phyloP scores from a whole-genome alignment of 352 stramenopile species.

The Phytophthora citrophthora region DNA sequence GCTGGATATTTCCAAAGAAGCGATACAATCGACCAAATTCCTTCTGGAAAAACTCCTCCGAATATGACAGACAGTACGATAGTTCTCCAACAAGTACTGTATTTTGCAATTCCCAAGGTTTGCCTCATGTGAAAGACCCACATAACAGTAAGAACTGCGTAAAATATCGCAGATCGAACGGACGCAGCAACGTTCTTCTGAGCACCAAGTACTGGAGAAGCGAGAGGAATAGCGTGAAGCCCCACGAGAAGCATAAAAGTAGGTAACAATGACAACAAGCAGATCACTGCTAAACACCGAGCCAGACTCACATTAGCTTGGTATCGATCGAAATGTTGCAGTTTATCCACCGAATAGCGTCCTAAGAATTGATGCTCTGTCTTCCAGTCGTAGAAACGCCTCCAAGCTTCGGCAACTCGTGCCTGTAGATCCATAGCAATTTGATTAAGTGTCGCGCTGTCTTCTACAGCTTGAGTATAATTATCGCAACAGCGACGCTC shows the following conservation, averaged over 20 bases:
- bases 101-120: conserved; percentile 5
- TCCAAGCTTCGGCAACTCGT: conserved; percentile 4
- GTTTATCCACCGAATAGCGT: conserved; percentile 45
- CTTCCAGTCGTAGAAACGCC: conserved; percentile 35
- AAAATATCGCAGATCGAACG: conserved; percentile 17
- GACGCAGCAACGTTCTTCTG: conserved; percentile 1
- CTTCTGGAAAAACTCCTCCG: conserved; percentile 18
- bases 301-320: conserved; percentile 6
- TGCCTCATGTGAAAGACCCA: conserved; percentile 24
- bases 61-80: neutral
- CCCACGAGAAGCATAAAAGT: conserved; percentile 16
- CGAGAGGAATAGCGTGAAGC: conserved; percentile 20
- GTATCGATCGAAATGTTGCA: conserved; percentile 42
- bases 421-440: conserved; percentile 5
- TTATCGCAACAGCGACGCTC: too few relatives aligned
- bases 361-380: conserved; percentile 41
- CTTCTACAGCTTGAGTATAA: too few relatives aligned
- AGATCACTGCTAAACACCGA: conserved; percentile 29
- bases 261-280: conserved; percentile 17
- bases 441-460: neutral
- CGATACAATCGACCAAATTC: conserved; percentile 14
- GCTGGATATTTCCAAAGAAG: conserved; percentile 25
- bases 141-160: conserved; percentile 7
- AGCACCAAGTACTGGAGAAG: conserved; percentile 16
- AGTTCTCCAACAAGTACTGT: neutral